Base-by-base conservation (phyloP, 352 stramenopile genomes). In the Pythium biforme region DNA sequence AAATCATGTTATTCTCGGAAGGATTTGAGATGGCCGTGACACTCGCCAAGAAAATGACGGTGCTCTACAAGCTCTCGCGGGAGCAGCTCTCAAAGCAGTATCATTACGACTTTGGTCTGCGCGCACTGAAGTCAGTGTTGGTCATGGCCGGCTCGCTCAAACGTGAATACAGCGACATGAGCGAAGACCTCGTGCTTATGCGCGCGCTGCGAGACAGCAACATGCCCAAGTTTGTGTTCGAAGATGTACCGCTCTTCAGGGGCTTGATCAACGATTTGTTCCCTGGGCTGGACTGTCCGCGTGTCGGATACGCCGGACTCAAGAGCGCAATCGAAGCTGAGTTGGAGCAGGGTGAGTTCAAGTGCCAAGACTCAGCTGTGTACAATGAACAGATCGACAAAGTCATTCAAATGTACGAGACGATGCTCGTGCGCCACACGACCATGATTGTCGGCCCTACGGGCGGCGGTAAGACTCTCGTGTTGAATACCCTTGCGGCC, bases 321-420 rank as follows among this genome's bases (percentile, higher is more conserved):
- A 98, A 97, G 68, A 75, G 87, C 10, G 86, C 89, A 20, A 97
- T 98, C 9, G 85, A 95, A 39, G 67, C 57, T 3, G 88, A 98
- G 29, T 74, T 98, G 5, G 72, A 93, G 25, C 69, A 73, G 12
- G 79, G 87, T 11, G 88, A 94, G 43, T 98, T 93, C 56, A 64
- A 62, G 37, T 75, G 68, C 33, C 57, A 88, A 81, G 43, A 96
- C 74, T 17, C 80, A 23, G 50, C 25, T 1, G 88, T 92, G 4
- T 92, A 92, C 70, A 83, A 88, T 25, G 85, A 96, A 14, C 90
- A 97, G 65, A 90, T 98, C n/a, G 94, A 98, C 69, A 98, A 98
- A 71, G 94, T 96, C 53, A 97, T 98, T 33, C 95, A 98, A 55
- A 97, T 98, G 90, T 98, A 98, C 70, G 94, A 98, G 74, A 98